A percentile compares a stretch with the other conserved stretches of the same genome.
phyloP scores from a whole-genome alignment of 2,329 filamentous ascomycete species.

The Lachnellula arida region DNA sequence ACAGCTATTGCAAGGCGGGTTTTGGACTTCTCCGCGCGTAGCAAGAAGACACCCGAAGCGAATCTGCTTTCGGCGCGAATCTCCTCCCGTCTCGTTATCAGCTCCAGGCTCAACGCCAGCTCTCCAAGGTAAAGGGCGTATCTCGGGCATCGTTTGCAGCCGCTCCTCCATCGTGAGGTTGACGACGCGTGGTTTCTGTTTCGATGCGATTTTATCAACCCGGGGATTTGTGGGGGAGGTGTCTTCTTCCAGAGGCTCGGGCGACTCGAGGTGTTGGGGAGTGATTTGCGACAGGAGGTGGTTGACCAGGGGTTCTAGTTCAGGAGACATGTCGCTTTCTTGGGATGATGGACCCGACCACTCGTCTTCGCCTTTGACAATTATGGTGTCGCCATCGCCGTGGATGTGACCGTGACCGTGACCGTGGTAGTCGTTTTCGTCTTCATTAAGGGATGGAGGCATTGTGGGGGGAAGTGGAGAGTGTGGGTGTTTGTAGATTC shows the following conservation, averaged over 20 bases:
- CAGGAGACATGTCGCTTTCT: constrained; percentile 16
- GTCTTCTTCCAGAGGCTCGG: constrained; percentile 21
- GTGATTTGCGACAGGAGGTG: constrained; percentile 23
- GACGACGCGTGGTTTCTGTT: constrained; percentile 9
- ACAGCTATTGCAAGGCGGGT: constrained; percentile 26
- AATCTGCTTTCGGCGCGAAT: constrained; percentile 31
- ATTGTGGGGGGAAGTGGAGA: constrained; percentile 13
- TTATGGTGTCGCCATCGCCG: constrained; percentile 17
- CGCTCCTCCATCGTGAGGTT: constrained; percentile 29
- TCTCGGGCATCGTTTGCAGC: constrained; percentile 29
- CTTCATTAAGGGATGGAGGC: constrained; percentile 19
- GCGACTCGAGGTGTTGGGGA: constrained; percentile 25
- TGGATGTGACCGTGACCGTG: too few species aligned
- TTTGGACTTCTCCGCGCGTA: constrained; percentile 27
- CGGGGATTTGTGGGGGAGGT: constrained; percentile 4
- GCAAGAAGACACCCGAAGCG: constrained; percentile 31
- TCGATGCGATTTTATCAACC: constrained; percentile 4
- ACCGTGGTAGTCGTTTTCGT: constrained; percentile 12
- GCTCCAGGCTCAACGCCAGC: constrained; percentile 28
- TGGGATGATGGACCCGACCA: constrained; percentile 18
- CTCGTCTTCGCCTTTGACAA: constrained; percentile 25
- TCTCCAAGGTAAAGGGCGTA: constrained; percentile 28
- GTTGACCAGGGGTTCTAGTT: constrained; percentile 13
- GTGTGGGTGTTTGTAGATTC: background rate
- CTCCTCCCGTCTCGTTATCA: constrained; percentile 31